Conservation (phyloP, 768 basidiomycete genomes). For the Termitomyces sp. region DNA sequence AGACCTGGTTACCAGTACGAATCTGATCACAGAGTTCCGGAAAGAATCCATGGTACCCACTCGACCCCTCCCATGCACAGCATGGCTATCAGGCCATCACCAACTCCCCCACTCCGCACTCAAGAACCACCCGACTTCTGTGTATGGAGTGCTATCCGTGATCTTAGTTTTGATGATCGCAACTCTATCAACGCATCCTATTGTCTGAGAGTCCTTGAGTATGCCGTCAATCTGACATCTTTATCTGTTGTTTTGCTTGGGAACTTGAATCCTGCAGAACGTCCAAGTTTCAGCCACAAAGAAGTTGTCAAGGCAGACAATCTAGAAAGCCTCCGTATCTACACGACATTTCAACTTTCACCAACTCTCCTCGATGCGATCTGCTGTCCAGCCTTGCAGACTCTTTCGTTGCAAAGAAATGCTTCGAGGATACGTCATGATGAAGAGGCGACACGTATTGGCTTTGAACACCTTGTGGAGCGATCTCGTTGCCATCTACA, state of each 20-base stretch:
- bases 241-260: background rate
- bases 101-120: too few species aligned
- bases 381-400: background rate
- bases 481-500: background rate
- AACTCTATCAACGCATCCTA: background rate
- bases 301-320: background rate
- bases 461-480: background rate
- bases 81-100: too few species aligned
- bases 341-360: background rate
- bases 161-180: background rate
- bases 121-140: background rate
- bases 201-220: background rate
- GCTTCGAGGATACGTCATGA: background rate
- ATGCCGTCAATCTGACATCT: background rate
- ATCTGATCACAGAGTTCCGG: too few species aligned
- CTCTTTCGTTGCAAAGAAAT: background rate
- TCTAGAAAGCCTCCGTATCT: background rate
- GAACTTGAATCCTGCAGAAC: background rate
- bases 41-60: too few species aligned
- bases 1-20: too few species aligned
- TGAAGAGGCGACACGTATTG: background rate
- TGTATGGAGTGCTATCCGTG: background rate
- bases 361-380: background rate
- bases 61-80: too few species aligned
- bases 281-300: background rate